Conservation (phyloP, 441 rosid genomes). For the Aleurites moluccanus region DNA sequence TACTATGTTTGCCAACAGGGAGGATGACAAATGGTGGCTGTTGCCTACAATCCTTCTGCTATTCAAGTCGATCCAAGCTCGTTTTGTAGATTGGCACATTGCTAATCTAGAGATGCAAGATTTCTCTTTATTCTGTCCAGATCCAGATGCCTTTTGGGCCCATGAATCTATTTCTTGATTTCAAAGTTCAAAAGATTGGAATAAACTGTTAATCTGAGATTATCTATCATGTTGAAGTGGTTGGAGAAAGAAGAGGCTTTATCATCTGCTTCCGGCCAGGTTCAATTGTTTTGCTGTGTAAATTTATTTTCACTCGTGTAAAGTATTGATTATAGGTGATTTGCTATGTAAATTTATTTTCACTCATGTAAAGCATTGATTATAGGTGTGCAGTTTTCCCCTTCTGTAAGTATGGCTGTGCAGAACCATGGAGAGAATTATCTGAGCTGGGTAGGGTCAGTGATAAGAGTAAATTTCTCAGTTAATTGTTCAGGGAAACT, state of each 20-base stretch:
- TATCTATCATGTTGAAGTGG: neutral
- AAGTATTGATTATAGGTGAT: constrained; percentile 33
- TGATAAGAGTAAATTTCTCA: neutral
- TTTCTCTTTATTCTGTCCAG: constrained; percentile 74
- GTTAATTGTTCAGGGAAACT: constrained; percentile 14
- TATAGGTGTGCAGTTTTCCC: constrained; percentile 26
- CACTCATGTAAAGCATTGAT: constrained; percentile 37
- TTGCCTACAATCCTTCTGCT: constrained; percentile 72
- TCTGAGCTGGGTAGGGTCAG: constrained; percentile 13
- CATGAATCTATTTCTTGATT: constrained; percentile 64
- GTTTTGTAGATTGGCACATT: constrained; percentile 85
- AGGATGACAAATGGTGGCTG: constrained; percentile 92
- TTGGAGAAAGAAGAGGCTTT: constrained; percentile 5
- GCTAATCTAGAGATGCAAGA: constrained; percentile 90
- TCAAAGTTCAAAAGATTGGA: constrained; percentile 2
- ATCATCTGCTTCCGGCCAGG: constrained; percentile 15
- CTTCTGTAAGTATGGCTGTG: constrained; percentile 21
- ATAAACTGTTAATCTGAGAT: neutral
- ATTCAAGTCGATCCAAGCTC: constrained; percentile 79
- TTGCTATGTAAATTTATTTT: constrained; percentile 36
- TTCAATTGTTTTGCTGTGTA: constrained; percentile 31
- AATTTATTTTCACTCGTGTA: constrained; percentile 36
- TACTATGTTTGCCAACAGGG: constrained; percentile 45
- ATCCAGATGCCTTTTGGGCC: constrained; percentile 94
- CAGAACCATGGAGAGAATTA: neutral